phyloP scores from a whole-genome alignment of 148 eudicot species.

The Talinum fruticosum region DNA sequence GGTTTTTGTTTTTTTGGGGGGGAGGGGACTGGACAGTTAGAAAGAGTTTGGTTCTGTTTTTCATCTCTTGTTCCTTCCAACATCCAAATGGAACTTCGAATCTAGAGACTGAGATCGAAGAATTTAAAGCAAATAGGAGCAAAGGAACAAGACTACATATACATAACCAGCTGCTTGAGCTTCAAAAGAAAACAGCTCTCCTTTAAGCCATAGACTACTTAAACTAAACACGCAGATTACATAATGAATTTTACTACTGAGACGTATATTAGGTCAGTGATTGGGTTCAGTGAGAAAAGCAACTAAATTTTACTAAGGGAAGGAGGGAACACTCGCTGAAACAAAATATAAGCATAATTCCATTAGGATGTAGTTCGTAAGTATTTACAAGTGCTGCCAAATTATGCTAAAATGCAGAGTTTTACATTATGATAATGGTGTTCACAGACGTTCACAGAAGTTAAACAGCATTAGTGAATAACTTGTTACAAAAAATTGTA shows the following conservation, averaged over 20 bases:
- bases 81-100: too few relatives aligned
- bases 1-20: too few relatives aligned
- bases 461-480: too few relatives aligned
- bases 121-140: too few relatives aligned
- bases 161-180: background rate
- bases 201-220: too few relatives aligned
- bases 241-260: background rate
- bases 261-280: background rate
- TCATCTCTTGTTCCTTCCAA: too few relatives aligned
- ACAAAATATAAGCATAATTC: slow-evolving; percentile 23
- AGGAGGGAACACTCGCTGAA: background rate
- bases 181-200: background rate
- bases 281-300: background rate
- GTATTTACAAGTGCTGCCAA: slow-evolving; percentile 21
- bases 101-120: too few relatives aligned
- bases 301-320: background rate
- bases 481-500: background rate
- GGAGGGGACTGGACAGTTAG: too few relatives aligned
- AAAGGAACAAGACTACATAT: too few relatives aligned
- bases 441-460: slow-evolving; percentile 19
- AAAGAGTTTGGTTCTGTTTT: too few relatives aligned
- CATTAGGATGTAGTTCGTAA: slow-evolving; percentile 32
- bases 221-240: background rate
- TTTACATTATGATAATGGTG: background rate
- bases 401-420: background rate